These are phyloP conservation scores for Fusarium graminum DNA, from an alignment of 2,329 filamentous ascomycete species.

Conservation along the genomic window DNA sequence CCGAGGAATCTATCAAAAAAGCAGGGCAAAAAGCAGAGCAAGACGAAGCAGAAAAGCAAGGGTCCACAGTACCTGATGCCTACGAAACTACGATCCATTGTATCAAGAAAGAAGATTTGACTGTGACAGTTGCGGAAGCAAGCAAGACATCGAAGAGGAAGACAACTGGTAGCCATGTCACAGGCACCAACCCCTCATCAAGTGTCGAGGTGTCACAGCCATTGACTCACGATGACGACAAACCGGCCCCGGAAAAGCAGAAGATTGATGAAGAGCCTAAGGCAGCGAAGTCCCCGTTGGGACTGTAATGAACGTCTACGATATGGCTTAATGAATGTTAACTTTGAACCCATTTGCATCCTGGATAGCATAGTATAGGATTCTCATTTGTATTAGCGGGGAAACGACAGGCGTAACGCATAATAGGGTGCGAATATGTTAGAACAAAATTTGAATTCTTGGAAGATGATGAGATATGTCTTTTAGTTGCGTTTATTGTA, in stretches of 20 bases:
- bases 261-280: conserved; percentile 42
- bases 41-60: conserved; percentile 37
- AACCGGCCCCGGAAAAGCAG: conserved; percentile 34
- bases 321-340: conserved; percentile 24
- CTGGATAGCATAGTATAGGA: conserved; percentile 10
- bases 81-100: conserved; percentile 32
- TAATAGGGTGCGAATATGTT: conserved; percentile 35
- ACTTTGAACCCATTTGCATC: conserved; percentile 30
- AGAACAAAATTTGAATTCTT: conserved; percentile 7
- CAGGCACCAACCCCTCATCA: conserved; percentile 13
- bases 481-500: background rate
- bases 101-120: conserved; percentile 12
- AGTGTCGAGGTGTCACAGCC: conserved; percentile 27
- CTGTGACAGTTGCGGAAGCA: background rate
- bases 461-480: background rate
- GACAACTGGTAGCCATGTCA: background rate
- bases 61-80: conserved; percentile 47
- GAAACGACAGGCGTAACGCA: conserved; percentile 39
- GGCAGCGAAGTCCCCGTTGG: conserved; percentile 16
- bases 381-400: conserved; percentile 38
- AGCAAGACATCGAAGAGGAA: conserved; percentile 2
- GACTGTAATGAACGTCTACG: conserved; percentile 36
- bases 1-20: conserved; percentile 19
- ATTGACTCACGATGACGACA: conserved; percentile 40
- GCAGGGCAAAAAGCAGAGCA: conserved; percentile 26